Conservation (phyloP, 2,329 filamentous ascomycete species). For the Nemania sp. region DNA sequence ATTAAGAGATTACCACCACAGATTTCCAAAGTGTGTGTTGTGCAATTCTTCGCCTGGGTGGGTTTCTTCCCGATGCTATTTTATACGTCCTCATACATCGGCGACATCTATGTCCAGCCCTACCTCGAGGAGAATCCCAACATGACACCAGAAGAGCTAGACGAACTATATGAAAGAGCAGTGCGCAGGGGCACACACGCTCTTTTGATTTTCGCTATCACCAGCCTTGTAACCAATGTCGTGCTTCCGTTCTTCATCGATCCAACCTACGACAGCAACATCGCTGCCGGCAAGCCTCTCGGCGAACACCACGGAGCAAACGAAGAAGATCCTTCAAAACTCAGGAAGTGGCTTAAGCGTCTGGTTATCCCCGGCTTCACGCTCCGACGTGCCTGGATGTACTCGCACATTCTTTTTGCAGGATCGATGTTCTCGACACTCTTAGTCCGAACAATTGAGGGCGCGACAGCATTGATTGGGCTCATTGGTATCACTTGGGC, state of each 20-base stretch:
- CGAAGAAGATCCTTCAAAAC: slow-evolving; percentile 40
- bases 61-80: slow-evolving; percentile 96
- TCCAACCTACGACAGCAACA: slow-evolving; percentile 68
- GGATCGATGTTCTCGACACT: slow-evolving; percentile 81
- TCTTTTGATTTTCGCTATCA: slow-evolving; percentile 83
- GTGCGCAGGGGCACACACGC: slow-evolving; percentile 89
- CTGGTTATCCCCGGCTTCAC: slow-evolving; percentile 82
- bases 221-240: slow-evolving; percentile 80
- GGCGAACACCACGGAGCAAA: slow-evolving; percentile 22
- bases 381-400: slow-evolving; percentile 83
- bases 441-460: slow-evolving; percentile 70
- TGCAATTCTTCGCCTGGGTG: slow-evolving; percentile 88
- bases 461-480: slow-evolving; percentile 76
- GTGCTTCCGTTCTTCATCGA: slow-evolving; percentile 84
- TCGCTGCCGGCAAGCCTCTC: slow-evolving; percentile 41
- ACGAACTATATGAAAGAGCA: slow-evolving; percentile 78
- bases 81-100: slow-evolving; percentile 92
- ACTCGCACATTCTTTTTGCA: slow-evolving; percentile 83
- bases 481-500: slow-evolving; percentile 91
- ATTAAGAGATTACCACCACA: slow-evolving; percentile 80
- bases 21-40: slow-evolving; percentile 77
- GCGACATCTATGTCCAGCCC: slow-evolving; percentile 88
- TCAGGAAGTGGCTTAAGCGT: slow-evolving; percentile 55
- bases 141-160: slow-evolving; percentile 75
- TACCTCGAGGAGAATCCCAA: slow-evolving; percentile 76